These are phyloP conservation scores for Vaccinium darrowii DNA, from an alignment of 148 eudicot genomes.

Conservation along the genomic window DNA sequence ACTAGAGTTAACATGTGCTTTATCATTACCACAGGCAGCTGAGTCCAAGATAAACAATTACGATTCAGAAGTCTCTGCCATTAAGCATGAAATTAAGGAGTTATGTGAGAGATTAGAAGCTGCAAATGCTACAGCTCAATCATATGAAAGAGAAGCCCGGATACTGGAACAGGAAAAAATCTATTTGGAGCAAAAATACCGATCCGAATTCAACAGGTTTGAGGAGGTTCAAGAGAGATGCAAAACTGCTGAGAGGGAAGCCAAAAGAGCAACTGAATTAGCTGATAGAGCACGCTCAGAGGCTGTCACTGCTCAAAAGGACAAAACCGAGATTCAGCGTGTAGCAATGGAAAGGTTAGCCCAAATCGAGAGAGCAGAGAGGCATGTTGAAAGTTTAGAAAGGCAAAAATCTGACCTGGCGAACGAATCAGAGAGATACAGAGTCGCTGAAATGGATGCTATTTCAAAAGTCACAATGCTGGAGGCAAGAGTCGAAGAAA, in stretches of 20 bases:
- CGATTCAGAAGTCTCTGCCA: conserved; percentile 45
- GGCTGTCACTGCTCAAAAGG: conserved; percentile 72
- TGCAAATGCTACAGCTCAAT: conserved; percentile 58
- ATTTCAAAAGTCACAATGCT: conserved; percentile 56
- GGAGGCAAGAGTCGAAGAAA: conserved; percentile 81
- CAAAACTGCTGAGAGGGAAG: conserved; percentile 81
- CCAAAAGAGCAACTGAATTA: conserved; percentile 74
- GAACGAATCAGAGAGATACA: conserved; percentile 52
- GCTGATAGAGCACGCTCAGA: conserved; percentile 85
- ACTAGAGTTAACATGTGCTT: not conserved
- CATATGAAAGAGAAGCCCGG: conserved; percentile 75
- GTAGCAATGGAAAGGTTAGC: conserved; percentile 73
- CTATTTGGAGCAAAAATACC: conserved; percentile 79
- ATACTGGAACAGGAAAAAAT: conserved; percentile 76
- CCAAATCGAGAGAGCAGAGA: conserved; percentile 76
- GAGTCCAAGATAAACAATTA: conserved; percentile 70
- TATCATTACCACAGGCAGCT: conserved; percentile 53
- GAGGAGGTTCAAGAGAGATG: conserved; percentile 83
- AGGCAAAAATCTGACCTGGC: conserved; percentile 54
- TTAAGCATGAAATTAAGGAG: conserved; percentile 56
- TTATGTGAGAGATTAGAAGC: conserved; percentile 57
- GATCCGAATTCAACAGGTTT: conserved; percentile 63
- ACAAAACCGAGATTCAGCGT: conserved; percentile 61
- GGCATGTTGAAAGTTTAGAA: conserved; percentile 62
- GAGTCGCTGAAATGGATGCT: conserved; percentile 68